phyloP scores from a whole-genome alignment of 129 eudicot genomes.

The Helianthus annuus region HanXRQr2.0-SUNRISE NC_035440.2:108025899-108026398 shows the following conservation, averaged over 20 bases:
- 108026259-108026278: slow-evolving; percentile 17
- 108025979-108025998: neutral
- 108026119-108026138: slow-evolving; percentile 78
- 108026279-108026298: neutral
- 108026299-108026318: neutral
- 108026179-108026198: slow-evolving; percentile 89
- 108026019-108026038: neutral
- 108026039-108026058: neutral
- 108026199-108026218: slow-evolving; percentile 98
- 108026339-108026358: neutral
- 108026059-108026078: neutral
- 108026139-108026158: slow-evolving; percentile 88
- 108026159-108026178: slow-evolving; percentile 96
- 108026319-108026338: neutral
- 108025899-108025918: neutral
- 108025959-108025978: neutral
- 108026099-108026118: neutral
- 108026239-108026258: slow-evolving; percentile 97
- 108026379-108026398: slow-evolving; percentile 2
- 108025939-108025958: neutral
- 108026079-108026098: neutral
- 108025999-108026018: neutral
- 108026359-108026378: slow-evolving; percentile 12
- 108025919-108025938: neutral
- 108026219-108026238: slow-evolving; percentile 89